Evolutionary conservation across 164 flowering plant genomes (phyloP).

Genomic region (Piper longum): DNA sequence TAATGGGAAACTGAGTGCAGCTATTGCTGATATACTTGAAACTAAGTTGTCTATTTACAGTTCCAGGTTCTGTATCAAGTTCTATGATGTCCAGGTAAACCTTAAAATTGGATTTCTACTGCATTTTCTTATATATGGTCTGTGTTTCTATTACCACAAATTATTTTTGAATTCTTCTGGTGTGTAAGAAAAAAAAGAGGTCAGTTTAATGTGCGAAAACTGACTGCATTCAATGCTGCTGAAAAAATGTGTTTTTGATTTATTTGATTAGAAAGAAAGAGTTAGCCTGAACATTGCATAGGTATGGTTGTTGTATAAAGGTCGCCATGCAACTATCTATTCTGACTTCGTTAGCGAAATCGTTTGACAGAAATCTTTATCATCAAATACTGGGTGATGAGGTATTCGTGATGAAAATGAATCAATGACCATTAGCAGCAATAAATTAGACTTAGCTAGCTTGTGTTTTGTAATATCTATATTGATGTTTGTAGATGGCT

Average conservation of each 20-base stretch:
- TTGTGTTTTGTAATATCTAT: background rate
- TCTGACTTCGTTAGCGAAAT: too few species aligned
- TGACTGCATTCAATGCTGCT: too few species aligned
- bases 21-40: constrained; percentile 78
- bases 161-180: background rate
- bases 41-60: constrained; percentile 67
- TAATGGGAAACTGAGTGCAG: constrained; percentile 70
- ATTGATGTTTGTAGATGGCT: background rate
- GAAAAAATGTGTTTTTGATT: too few species aligned
- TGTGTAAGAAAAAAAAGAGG: too few species aligned
- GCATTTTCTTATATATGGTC: background rate
- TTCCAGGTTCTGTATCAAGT: constrained; percentile 74
- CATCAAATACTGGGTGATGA: too few species aligned
- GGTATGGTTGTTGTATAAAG: too few species aligned
- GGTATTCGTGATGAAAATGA: too few species aligned
- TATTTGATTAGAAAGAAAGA: too few species aligned
- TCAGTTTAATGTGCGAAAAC: background rate
- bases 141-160: background rate
- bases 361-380: too few species aligned
- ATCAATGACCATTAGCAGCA: too few species aligned
- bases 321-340: too few species aligned
- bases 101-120: background rate
- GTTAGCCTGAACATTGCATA: too few species aligned
- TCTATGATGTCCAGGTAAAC: constrained; percentile 57
- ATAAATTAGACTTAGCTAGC: background rate